Percentiles rank a stretch among this genome's conserved stretches.
These are phyloP conservation scores for Eutrema yunnanense DNA, from an alignment of 345 rosid species.

Conservation along the genomic window DNA sequence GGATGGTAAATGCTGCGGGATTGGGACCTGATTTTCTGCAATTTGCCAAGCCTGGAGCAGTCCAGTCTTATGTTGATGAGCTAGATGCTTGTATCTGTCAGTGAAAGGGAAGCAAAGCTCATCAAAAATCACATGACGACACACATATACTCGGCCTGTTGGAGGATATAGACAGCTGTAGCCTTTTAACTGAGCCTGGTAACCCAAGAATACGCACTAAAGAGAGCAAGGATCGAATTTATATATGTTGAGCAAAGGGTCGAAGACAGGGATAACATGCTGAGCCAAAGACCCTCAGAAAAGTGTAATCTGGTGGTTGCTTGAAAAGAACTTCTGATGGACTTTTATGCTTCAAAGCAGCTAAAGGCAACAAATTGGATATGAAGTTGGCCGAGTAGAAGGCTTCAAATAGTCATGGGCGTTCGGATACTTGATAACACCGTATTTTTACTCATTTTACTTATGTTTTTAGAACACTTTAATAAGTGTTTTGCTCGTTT, in stretches of 20 bases:
- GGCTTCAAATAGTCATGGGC: background rate
- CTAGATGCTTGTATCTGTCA: background rate
- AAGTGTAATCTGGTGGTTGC: background rate
- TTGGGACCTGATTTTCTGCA: too few species aligned
- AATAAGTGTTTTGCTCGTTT: too few species aligned
- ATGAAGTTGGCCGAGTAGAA: background rate
- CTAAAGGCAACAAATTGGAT: background rate
- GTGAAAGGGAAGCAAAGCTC: background rate
- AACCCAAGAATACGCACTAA: background rate
- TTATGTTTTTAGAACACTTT: too few species aligned
- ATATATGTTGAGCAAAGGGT: background rate
- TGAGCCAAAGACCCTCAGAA: background rate
- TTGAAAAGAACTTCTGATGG: background rate
- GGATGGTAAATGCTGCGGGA: too few species aligned
- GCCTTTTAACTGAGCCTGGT: background rate
- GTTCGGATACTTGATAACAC: too few species aligned
- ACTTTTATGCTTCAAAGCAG: rapidly evolving
- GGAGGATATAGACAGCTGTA: background rate
- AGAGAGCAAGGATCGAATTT: background rate
- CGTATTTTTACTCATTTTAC: too few species aligned
- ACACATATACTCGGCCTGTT: background rate
- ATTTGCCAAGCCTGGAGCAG: too few species aligned
- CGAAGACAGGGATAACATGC: background rate
- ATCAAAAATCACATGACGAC: background rate
- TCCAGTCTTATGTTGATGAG: background rate